phyloP scores from a whole-genome alignment of 2,329 filamentous ascomycete genomes.

The Furcasterigmium sp. region DNA sequence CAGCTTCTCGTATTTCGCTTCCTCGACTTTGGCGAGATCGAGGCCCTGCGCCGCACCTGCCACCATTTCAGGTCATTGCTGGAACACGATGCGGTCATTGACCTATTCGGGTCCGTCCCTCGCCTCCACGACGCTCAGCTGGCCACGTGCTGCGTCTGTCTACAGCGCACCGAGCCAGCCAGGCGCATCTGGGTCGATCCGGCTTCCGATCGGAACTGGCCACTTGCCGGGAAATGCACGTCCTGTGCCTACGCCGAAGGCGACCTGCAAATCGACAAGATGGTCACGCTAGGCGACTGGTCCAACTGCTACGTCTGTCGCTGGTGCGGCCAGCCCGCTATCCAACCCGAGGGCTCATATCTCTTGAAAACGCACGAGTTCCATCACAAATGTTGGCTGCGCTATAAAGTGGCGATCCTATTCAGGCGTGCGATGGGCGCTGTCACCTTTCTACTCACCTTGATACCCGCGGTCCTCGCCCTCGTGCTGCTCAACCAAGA shows the following conservation, averaged over 20 bases:
- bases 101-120: slow-evolving; percentile 26
- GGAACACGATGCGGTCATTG: slow-evolving; percentile 25
- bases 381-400: slow-evolving; percentile 30
- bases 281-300: slow-evolving; percentile 28
- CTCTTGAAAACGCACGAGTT: slow-evolving; percentile 26
- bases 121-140: slow-evolving; percentile 23
- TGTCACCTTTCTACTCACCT: slow-evolving; percentile 29
- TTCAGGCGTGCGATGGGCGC: slow-evolving; percentile 16
- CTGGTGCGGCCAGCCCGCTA: slow-evolving; percentile 37
- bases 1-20: slow-evolving; percentile 32
- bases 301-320: slow-evolving; percentile 32
- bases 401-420: slow-evolving; percentile 24
- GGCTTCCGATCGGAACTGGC: slow-evolving; percentile 22
- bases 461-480: slow-evolving; percentile 25
- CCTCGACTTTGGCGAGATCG: slow-evolving; percentile 37
- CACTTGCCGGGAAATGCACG: slow-evolving; percentile 33
- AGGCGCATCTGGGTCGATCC: slow-evolving; percentile 24
- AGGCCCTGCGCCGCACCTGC: slow-evolving; percentile 35
- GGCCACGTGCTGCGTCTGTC: slow-evolving; percentile 34
- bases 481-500: too few relatives aligned
- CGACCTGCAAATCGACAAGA: slow-evolving; percentile 30
- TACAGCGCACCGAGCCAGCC: slow-evolving; percentile 22
- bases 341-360: slow-evolving; percentile 20
- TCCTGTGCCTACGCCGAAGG: slow-evolving; percentile 26
- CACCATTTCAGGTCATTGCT: slow-evolving; percentile 27